Base-by-base conservation (phyloP, 1,139 yeast genomes). In the Sugiyamaella grinbergsii region DNA sequence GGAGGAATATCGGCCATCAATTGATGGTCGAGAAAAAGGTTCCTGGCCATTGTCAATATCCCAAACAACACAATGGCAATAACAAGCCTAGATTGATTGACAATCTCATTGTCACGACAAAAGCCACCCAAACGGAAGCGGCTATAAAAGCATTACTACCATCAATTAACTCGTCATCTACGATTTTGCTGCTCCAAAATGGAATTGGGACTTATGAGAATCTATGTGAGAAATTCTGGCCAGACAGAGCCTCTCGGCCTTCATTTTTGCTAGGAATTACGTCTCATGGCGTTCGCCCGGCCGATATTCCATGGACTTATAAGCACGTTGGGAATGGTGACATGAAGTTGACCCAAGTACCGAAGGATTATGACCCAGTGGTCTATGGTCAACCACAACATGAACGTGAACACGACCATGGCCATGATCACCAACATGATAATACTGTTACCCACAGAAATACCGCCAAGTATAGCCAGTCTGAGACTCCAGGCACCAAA, bases 261-360 rank as follows among this genome's bases (percentile, higher is more conserved):
- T 71, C 70, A 15, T 63, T 91, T 6, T 80, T 75, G 62, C 85
- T 82, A 62, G 96, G 91, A 42, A 82, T 91, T 13, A 83, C 84
- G 34, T 79, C 89, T 2, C 97, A 91, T 67, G 98, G 97, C 2
- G 89, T 85, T 2, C 77, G 75, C 59, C 64, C 72, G 4, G 74
- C 77, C 1, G 44, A 48, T 11, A 52, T 46, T 22, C 61, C 67
- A 6, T 63, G 62, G 61, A 50, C 50, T 1, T 79, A 76, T 52
- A 78, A 80, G 38, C 94, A 85, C 67, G 89, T 84, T 5, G 93
- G 91, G 0, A 66, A 66, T 26, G 95, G 91, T 0, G 74, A 74
- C 42, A 66, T 88, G 50, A 75, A 77, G 53, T 65, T 88, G 36
- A 55, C 68, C n/a, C 36, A 47, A 31, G 49, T 58, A 13, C 56